phyloP scores from a whole-genome alignment of 73 alveolate species.

The Paramecium biaurelia region DNA sequence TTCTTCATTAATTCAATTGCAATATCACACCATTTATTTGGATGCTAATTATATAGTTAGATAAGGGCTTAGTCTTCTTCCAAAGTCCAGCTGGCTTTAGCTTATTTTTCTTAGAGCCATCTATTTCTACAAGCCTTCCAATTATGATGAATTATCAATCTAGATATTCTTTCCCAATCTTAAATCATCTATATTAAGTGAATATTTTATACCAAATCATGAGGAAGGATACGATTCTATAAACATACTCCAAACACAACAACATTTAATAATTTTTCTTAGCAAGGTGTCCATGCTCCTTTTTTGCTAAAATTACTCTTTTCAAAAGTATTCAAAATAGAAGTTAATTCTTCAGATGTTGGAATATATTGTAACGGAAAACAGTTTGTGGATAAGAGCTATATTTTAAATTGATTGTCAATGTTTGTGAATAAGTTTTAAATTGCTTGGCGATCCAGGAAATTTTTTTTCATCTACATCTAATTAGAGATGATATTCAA shows the following conservation, averaged over 20 bases:
- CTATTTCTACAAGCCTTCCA: slow-evolving; percentile 49
- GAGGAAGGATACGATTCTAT: background rate
- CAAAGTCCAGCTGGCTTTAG: slow-evolving; percentile 14
- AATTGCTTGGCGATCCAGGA: background rate
- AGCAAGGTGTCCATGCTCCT: background rate
- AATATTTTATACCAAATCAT: background rate
- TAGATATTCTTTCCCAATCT: slow-evolving; percentile 5
- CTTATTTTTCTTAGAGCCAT: slow-evolving; percentile 11
- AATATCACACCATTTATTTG: slow-evolving; percentile 42
- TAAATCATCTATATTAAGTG: background rate
- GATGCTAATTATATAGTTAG: background rate
- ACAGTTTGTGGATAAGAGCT: background rate
- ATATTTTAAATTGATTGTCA: background rate
- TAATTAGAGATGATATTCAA: background rate
- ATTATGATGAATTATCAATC: background rate
- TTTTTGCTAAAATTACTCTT: background rate
- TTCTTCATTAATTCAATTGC: slow-evolving; percentile 34
- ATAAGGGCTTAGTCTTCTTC: slow-evolving; percentile 25
- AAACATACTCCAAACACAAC: slow-evolving; percentile 20
- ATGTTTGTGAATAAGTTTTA: background rate
- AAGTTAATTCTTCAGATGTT: background rate
- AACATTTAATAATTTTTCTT: slow-evolving; percentile 24
- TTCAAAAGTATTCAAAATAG: background rate
- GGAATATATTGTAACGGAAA: slow-evolving; percentile 16
- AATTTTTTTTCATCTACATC: slow-evolving; percentile 14